Evolutionary conservation across 768 basidiomycete species (phyloP), one percentile per base, ranked within the genome.

Genomic region (Boletus barrowsii): DNA sequence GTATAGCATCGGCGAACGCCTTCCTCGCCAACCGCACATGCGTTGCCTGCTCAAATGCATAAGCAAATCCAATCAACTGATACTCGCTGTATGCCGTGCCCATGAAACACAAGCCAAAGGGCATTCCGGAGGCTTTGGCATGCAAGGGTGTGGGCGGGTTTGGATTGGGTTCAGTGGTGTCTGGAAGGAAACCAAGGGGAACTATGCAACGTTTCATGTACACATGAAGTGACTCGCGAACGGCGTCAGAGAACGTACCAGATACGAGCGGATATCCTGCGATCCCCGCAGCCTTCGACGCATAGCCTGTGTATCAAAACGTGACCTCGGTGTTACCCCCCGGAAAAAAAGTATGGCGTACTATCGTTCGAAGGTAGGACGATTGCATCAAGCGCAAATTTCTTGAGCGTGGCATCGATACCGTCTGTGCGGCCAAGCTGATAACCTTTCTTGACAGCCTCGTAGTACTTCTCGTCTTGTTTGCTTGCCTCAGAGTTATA

Each of bases 1-100:
- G 84, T 33, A 84, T 76, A 24, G 83, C 84, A 18, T 69, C 79
- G 1, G 68, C 53, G 54, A 74, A 81, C 1, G 82, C 83, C 58
- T 63, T 75, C 60, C 76, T 73, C 50, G 63, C 61, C 47, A 83
- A 60, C 8, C 84, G 65, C 3, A 75, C 78, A 44, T 78, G 73
- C 5, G 85, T 87, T 49, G 76, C 75, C 62, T 86, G 84, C 65
- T 79, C 79, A 52, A 73, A 79, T 20, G 79, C 78, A 59, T 75
- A 79, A 22, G 77, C 77, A 45, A 69, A 71, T n/a, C 68, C 59
- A 15, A 79, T 66, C 15, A 80, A 67, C 30, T 71, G 62, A 49
- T 69, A 74, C 55, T 80, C 77, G 68, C 71, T 75, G 60, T 71
- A 80, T 9, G 74, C 76, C 24, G 75, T 75, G 26, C 79, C 77